Base-by-base conservation (phyloP, 495 filamentous ascomycete genomes). In the Venustampulla echinocandica region DNA sequence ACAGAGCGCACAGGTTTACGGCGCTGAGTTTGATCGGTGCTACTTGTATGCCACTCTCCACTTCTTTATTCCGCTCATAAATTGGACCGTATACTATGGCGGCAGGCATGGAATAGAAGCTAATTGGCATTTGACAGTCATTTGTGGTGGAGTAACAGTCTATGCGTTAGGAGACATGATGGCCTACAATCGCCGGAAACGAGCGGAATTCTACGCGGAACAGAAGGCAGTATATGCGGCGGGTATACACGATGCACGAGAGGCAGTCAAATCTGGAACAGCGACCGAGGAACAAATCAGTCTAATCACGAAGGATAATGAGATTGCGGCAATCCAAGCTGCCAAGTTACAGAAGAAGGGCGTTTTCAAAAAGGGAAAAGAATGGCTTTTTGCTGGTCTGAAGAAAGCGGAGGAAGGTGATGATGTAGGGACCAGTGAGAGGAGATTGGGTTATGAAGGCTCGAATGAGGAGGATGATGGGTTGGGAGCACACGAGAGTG, bases 151-250 rank as follows among this genome's bases (percentile, higher is more conserved):
- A 43, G 75, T 90, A 28, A 87, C 85, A 17, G 71, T 80, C 46
- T 92, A 88, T 68, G 83, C 90, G 5, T 73, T 89, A 43, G 74
- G 75, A 58, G 90, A 95, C 64, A 85, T 98, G 78, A 77, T 92
- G 22, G 62, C 86, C 34, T 85, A 90, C 69, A 96, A 95, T 69
- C 82, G 86, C 44, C 71, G 71, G 62, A 72, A 74, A 45, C 72
- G 73, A 42, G 67, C 67, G 48, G 78, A 86, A 46, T 90, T 81
- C 63, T 74, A 79, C 60, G 71, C 74, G 40, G 69, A 82, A 56
- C 72, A 84, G 54, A 71, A 72, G 58, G 68, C 68, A 25, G 58
- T 84, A 30, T 74, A 78, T 38, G 64, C 72, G 20, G 64, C 68
- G 49, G 64, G 61, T 33, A 62, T 77, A 10, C 69, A 69, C 40